Percentiles rank a stretch among this genome's conserved stretches.
Evolutionary conservation across 75 land plant genomes (phyloP).

Genomic region (Isoetes taiwanensis): DNA sequence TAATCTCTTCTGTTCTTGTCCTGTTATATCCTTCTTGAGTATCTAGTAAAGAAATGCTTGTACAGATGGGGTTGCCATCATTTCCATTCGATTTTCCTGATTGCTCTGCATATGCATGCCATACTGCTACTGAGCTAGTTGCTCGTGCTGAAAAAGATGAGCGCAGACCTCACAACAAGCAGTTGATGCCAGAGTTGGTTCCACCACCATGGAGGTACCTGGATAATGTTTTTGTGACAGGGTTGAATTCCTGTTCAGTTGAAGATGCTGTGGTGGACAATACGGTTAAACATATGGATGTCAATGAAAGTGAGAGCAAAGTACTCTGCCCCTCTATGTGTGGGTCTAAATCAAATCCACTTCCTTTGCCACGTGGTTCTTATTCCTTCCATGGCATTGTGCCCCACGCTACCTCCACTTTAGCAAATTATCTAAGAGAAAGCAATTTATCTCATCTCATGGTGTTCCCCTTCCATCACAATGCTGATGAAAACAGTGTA

Average conservation of each 20-base stretch:
- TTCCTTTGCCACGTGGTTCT: too few relatives aligned
- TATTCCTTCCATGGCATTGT: too few relatives aligned
- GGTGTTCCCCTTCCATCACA: too few relatives aligned
- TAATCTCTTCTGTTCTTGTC: not conserved
- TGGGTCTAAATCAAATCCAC: too few relatives aligned
- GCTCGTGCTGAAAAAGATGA: slow-evolving; percentile 21
- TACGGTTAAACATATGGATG: too few relatives aligned
- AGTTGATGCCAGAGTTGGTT: slow-evolving; percentile 25
- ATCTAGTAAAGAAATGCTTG: not conserved
- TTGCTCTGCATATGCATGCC: slow-evolving; percentile 57
- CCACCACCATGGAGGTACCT: slow-evolving; percentile 39
- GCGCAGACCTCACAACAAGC: slow-evolving; percentile 30
- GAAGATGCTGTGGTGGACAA: too few relatives aligned
- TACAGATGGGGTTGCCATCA: slow-evolving; percentile 49
- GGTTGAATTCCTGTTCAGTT: slow-evolving; percentile 9
- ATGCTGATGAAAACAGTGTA: not conserved
- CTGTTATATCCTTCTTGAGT: not conserved
- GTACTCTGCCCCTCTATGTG: too few relatives aligned
- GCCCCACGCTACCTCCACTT: not conserved
- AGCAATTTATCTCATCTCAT: slow-evolving; percentile 17
- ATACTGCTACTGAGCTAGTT: slow-evolving; percentile 19
- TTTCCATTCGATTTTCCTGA: slow-evolving; percentile 91
- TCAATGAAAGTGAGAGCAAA: too few relatives aligned
- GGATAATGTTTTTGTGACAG: not conserved
- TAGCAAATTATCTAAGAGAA: slow-evolving; percentile 12